Conservation (phyloP, 495 filamentous ascomycete species). For the Daldinia loculata region DNA sequence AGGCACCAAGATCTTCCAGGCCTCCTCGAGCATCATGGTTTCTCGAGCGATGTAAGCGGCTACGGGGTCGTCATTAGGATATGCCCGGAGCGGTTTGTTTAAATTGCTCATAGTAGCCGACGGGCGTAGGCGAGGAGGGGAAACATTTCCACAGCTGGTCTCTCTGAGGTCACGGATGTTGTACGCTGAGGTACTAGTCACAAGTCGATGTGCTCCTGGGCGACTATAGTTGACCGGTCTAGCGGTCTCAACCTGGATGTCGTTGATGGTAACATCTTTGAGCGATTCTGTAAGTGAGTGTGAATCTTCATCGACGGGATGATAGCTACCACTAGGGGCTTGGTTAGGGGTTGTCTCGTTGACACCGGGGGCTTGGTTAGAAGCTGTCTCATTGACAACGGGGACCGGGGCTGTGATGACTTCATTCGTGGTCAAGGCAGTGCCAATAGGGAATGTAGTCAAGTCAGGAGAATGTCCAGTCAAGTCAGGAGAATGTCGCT, state of each 20-base stretch:
- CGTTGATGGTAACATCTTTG: not conserved
- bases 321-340: not conserved
- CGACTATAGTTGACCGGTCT: not conserved
- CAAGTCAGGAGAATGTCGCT: not conserved
- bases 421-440: not conserved
- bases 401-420: not conserved
- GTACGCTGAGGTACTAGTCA: not conserved
- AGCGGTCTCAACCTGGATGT: not conserved
- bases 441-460: not conserved
- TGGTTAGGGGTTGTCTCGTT: not conserved
- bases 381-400: not conserved
- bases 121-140: not conserved
- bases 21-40: not conserved
- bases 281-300: not conserved
- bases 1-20: not conserved
- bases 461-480: not conserved
- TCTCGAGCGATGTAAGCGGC: conserved; percentile 14
- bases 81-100: not conserved
- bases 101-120: conserved; percentile 8
- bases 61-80: conserved; percentile 5
- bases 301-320: not conserved
- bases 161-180: not conserved
- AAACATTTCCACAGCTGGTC: not conserved
- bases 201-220: not conserved
- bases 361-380: not conserved